Evolutionary conservation across 176 grass and related monocot genomes (phyloP).

Genomic region (Elymus sibiricus): DNA sequence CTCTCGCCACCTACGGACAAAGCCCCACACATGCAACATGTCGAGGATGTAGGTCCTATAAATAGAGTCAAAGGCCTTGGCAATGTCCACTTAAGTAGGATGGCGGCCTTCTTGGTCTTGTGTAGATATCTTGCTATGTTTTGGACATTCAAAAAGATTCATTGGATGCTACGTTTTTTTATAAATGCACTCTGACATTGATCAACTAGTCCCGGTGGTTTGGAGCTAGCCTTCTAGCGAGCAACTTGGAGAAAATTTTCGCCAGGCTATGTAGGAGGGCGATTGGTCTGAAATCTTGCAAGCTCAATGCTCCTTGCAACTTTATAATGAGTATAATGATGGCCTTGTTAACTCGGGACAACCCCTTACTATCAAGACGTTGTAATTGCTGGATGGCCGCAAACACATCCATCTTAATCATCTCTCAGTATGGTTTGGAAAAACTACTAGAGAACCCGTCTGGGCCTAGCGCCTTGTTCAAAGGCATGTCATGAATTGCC

Average conservation of each 20-base stretch:
- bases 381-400: background rate
- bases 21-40: no score
- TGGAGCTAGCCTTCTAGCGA: background rate
- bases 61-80: no score
- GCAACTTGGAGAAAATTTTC: background rate
- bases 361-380: background rate
- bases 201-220: background rate
- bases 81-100: no score
- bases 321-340: background rate
- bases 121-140: no score
- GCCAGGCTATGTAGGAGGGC: background rate
- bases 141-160: no score
- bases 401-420: background rate
- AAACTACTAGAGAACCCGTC: background rate
- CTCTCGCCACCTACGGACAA: no score
- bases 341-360: background rate
- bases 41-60: no score
- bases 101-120: no score
- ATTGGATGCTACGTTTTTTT: no score
- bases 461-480: background rate
- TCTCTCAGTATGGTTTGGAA: background rate
- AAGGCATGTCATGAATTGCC: background rate
- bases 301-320: fast-evolving
- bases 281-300: background rate
- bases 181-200: no score